Percentiles rank a stretch among this genome's conserved stretches.
These are phyloP conservation scores for Ogataea trehaloabstinens DNA, from an alignment of 805 yeast genomes.

Conservation along the genomic window DNA sequence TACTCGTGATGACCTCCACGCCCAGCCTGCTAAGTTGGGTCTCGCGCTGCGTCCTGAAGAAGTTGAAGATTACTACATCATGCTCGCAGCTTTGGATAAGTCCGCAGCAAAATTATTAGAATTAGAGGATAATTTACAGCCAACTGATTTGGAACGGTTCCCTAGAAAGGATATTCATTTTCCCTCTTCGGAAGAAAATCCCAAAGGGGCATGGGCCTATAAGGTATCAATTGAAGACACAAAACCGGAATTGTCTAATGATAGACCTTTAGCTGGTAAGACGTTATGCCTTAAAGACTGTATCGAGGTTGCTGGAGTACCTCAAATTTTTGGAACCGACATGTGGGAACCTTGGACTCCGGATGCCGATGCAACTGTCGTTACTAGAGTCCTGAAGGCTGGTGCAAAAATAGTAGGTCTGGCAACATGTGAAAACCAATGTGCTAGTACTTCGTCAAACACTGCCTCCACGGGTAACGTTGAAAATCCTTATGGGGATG, in stretches of 20 bases:
- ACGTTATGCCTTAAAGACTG: constrained; percentile 35
- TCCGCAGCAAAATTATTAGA: constrained; percentile 22
- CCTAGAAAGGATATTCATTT: constrained; percentile 30
- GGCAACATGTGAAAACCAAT: constrained; percentile 37
- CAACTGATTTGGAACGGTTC: constrained; percentile 29
- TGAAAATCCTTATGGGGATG: constrained; percentile 40
- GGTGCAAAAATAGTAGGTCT: constrained; percentile 35
- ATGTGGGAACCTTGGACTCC: constrained; percentile 32
- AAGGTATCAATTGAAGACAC: constrained; percentile 27
- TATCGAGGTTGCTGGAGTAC: constrained; percentile 34
- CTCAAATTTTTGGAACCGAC: constrained; percentile 36
- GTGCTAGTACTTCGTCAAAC: constrained; percentile 26
- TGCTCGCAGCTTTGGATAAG: constrained; percentile 29
- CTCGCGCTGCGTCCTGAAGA: constrained; percentile 22
- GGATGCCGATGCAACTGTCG: constrained; percentile 35
- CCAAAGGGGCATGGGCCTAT: constrained; percentile 34
- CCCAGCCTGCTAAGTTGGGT: constrained; percentile 25
- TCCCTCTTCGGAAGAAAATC: constrained; percentile 23
- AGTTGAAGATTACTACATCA: constrained; percentile 24
- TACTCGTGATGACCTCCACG: constrained; percentile 20
- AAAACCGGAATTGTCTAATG: constrained; percentile 19
- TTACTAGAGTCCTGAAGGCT: constrained; percentile 34
- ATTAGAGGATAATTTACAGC: constrained; percentile 32
- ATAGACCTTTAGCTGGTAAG: constrained; percentile 27
- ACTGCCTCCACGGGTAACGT: constrained; percentile 41